Evolutionary conservation across 306 rosid species (phyloP).

Genomic region (Quercus cerris): DNA sequence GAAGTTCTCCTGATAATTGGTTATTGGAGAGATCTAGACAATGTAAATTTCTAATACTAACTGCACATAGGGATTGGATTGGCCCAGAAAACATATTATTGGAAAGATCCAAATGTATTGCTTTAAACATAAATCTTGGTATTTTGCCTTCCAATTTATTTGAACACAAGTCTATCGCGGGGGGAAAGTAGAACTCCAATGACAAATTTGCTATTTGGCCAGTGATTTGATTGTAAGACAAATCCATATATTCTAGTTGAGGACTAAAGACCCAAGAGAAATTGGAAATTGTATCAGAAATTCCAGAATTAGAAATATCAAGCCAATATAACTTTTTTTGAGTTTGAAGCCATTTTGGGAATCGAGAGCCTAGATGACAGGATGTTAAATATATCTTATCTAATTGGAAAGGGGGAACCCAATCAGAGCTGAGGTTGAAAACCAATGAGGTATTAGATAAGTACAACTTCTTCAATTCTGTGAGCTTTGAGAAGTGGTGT

Average conservation of each 20-base stretch:
- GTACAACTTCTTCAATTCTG: not conserved
- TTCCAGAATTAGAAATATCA: not conserved
- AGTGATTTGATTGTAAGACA: slow-evolving; percentile 1
- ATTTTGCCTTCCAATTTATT: too few species aligned
- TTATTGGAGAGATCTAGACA: not conserved
- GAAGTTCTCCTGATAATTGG: not conserved
- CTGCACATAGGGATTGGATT: too few species aligned
- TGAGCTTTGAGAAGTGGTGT: slow-evolving; percentile 6
- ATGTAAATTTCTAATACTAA: fast-evolving
- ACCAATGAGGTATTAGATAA: too few species aligned
- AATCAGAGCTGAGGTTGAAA: too few species aligned
- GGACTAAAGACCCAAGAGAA: slow-evolving; percentile 12
- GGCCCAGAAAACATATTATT: too few species aligned
- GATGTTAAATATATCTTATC: too few species aligned
- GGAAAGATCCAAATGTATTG: too few species aligned
- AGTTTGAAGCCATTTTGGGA: slow-evolving; percentile 15
- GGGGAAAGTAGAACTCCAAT: fast-evolving
- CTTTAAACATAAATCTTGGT: too few species aligned
- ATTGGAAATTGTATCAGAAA: not conserved
- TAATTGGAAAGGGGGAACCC: too few species aligned
- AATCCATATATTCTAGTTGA: not conserved
- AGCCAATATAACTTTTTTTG: too few species aligned
- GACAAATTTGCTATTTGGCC: slow-evolving; percentile 2
- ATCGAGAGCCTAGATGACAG: too few species aligned
- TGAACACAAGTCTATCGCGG: not conserved